These are phyloP conservation scores for Magnaporthiopsis incrustans DNA, from an alignment of 2,329 filamentous ascomycete species.

Conservation along the genomic window DNA sequence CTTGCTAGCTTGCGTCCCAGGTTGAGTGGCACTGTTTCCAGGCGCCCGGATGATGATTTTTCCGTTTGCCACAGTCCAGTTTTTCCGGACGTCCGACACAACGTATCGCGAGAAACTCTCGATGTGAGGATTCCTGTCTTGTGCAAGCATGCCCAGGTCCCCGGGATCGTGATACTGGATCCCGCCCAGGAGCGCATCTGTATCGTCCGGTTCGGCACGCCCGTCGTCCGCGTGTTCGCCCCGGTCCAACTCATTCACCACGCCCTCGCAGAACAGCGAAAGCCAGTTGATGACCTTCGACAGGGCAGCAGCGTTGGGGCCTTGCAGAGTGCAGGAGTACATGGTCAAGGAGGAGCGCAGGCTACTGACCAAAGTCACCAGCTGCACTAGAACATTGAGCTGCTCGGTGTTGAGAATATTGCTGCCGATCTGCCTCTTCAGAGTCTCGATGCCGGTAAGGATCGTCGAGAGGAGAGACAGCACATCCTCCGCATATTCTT, in stretches of 20 bases:
- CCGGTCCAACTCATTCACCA: neutral
- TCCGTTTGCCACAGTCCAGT: conserved; percentile 28
- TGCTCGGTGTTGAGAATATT: conserved; percentile 14
- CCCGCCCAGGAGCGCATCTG: conserved; percentile 9
- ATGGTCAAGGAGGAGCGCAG: conserved; percentile 15
- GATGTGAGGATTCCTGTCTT: conserved; percentile 22
- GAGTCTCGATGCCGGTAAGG: conserved; percentile 15
- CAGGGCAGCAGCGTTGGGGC: conserved; percentile 2
- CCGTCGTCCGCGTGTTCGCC: neutral
- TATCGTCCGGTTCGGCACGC: neutral
- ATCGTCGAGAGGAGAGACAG: conserved; percentile 23
- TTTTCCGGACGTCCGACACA: conserved; percentile 33
- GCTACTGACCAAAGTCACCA: conserved; percentile 13
- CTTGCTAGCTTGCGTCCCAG: conserved; percentile 7
- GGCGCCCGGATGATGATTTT: conserved; percentile 17
- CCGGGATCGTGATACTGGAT: neutral
- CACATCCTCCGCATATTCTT: conserved; percentile 25
- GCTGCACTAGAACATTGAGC: conserved; percentile 17
- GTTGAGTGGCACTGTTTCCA: conserved; percentile 8
- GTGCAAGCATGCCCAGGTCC: conserved; percentile 1
- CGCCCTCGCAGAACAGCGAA: conserved; percentile 4
- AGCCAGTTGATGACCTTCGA: conserved; percentile 4
- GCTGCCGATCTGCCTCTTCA: conserved; percentile 5
- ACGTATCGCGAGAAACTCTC: conserved; percentile 34
- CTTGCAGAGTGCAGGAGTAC: conserved; percentile 9